Percentiles rank a stretch among this genome's conserved stretches.
Evolutionary conservation across 768 basidiomycete genomes (phyloP).

Genomic region (Ephemerocybe angulata): DNA sequence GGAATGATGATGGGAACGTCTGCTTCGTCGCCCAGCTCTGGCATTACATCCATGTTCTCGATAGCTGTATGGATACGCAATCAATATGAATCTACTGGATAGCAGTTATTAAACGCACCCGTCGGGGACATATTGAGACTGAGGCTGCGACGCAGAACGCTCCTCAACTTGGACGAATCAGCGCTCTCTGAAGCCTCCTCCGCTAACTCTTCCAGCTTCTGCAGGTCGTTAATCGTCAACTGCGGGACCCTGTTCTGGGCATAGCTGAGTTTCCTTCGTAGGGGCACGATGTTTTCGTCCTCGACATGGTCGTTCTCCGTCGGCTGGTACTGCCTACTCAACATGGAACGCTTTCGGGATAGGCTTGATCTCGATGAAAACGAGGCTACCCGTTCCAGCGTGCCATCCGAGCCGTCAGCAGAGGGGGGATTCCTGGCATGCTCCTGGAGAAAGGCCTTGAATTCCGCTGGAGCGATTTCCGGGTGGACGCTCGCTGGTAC

Average conservation of each 20-base stretch:
- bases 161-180: slow-evolving; percentile 78
- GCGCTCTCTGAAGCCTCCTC: slow-evolving; percentile 83
- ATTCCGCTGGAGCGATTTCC: slow-evolving; percentile 95
- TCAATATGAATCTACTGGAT: slow-evolving; percentile 10
- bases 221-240: slow-evolving; percentile 90
- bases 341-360: slow-evolving; percentile 89
- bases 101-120: slow-evolving; percentile 51
- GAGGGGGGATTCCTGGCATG: slow-evolving; percentile 68
- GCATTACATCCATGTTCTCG: slow-evolving; percentile 64
- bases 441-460: slow-evolving; percentile 91
- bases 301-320: slow-evolving; percentile 69
- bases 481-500: slow-evolving; percentile 95
- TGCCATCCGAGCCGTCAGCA: slow-evolving; percentile 40
- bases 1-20: slow-evolving; percentile 91
- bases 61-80: slow-evolving; percentile 42
- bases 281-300: slow-evolving; percentile 60
- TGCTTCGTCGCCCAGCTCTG: slow-evolving; percentile 71
- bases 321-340: slow-evolving; percentile 90
- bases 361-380: slow-evolving; percentile 45
- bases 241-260: slow-evolving; percentile 69
- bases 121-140: slow-evolving; percentile 84
- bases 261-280: slow-evolving; percentile 66
- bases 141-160: slow-evolving; percentile 77
- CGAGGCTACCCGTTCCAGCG: slow-evolving; percentile 27
- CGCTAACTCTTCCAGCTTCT: slow-evolving; percentile 88